These are phyloP conservation scores for Neurospora sublineolata DNA, from an alignment of 495 filamentous ascomycete genomes.

Conservation along the genomic window DNA sequence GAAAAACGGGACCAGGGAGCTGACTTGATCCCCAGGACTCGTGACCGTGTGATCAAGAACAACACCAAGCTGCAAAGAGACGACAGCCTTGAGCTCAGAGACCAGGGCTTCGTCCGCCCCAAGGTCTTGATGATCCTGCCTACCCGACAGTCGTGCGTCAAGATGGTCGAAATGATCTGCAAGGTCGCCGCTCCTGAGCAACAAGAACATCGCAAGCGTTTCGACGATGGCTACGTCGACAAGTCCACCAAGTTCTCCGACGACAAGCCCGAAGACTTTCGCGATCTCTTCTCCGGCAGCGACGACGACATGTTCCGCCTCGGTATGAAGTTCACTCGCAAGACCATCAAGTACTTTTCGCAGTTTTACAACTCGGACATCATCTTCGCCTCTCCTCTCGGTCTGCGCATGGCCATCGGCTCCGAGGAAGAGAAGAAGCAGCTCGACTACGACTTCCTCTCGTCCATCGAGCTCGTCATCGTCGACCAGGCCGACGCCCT, in stretches of 20 bases:
- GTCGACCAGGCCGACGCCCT: constrained; percentile 89
- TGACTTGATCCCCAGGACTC: constrained; percentile 43
- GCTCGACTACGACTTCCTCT: constrained; percentile 81
- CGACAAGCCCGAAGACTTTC: constrained; percentile 77
- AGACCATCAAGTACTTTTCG: constrained; percentile 87
- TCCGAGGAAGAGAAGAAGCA: constrained; percentile 60
- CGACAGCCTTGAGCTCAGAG: constrained; percentile 60
- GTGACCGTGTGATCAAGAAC: constrained; percentile 85
- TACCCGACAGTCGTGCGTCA: constrained; percentile 72
- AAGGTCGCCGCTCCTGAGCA: constrained; percentile 69
- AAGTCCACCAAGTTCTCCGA: constrained; percentile 53
- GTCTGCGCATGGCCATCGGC: constrained; percentile 80
- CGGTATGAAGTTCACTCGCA: constrained; percentile 88
- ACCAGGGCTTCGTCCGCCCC: constrained; percentile 92
- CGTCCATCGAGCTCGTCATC: constrained; percentile 79
- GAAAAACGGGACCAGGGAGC: background rate
- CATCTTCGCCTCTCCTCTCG: constrained; percentile 80
- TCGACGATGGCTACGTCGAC: constrained; percentile 64
- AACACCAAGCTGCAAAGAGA: constrained; percentile 58
- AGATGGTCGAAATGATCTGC: constrained; percentile 62
- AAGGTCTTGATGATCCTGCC: constrained; percentile 85
- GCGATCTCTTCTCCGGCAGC: constrained; percentile 82
- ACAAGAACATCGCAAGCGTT: constrained; percentile 89
- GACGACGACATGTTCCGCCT: constrained; percentile 94
- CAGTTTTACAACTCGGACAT: constrained; percentile 95